These are phyloP conservation scores for Penicillium fimorum DNA, from an alignment of 495 filamentous ascomycete species.

Conservation along the genomic window DNA sequence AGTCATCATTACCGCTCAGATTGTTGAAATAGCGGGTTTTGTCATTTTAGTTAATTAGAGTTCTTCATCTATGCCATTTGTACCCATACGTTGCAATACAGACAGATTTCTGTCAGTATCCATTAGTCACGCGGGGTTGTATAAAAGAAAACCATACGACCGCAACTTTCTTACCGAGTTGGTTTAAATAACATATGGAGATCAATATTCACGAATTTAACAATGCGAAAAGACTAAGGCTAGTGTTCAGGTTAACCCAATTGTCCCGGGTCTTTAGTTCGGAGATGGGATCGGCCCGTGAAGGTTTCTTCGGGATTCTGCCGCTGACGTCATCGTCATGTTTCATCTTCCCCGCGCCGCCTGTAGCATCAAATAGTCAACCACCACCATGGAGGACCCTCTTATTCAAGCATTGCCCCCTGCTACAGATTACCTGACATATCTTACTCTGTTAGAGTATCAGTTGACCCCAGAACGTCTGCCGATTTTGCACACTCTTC, in stretches of 20 bases:
- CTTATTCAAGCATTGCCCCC: slow-evolving; percentile 60
- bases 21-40: no score
- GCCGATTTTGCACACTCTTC: slow-evolving; percentile 69
- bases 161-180: not conserved
- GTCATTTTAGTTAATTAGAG: no score
- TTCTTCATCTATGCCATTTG: no score
- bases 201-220: not conserved
- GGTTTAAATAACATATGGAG: not conserved
- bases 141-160: not conserved
- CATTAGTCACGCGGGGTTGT: not conserved
- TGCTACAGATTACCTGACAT: slow-evolving; percentile 78
- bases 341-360: slow-evolving; percentile 15
- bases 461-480: slow-evolving; percentile 76
- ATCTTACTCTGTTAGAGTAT: slow-evolving; percentile 83
- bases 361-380: slow-evolving; percentile 12
- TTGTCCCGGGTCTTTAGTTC: not conserved
- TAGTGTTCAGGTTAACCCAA: not conserved
- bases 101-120: no score
- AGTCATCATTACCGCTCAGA: no score
- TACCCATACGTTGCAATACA: no score
- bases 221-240: not conserved
- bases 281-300: slow-evolving; percentile 6
- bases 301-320: slow-evolving; percentile 6
- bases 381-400: slow-evolving; percentile 36
- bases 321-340: slow-evolving; percentile 13